Conservation (phyloP, 163 green algal species). For the Prototheca cutis region DNA sequence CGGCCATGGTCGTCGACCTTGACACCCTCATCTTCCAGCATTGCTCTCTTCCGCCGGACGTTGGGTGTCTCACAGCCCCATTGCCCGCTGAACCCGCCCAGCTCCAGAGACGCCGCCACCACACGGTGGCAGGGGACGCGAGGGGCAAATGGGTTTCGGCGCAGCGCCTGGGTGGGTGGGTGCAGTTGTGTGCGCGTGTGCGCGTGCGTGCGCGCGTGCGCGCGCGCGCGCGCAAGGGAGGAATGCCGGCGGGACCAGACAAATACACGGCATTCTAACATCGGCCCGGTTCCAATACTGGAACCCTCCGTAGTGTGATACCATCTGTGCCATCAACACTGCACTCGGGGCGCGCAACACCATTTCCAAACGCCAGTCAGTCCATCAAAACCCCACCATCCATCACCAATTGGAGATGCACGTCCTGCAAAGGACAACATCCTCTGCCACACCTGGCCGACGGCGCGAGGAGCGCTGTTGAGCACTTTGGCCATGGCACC, state of each 20-base stretch:
- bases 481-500: conserved; percentile 47
- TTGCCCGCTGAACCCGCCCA: conserved; percentile 64
- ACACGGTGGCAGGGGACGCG: conserved; percentile 70
- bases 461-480: conserved; percentile 39
- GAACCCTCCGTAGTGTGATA: no score
- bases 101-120: conserved; percentile 37
- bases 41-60: conserved; percentile 41
- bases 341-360: no score
- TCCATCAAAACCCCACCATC: no score
- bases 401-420: not conserved
- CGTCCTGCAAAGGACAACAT: no score
- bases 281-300: no score
- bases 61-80: conserved; percentile 34
- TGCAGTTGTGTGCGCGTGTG: no score
- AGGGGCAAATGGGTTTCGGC: conserved; percentile 64
- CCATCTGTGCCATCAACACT: no score
- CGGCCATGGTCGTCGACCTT: conserved; percentile 24
- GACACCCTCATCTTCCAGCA: conserved; percentile 57
- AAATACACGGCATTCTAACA: no score
- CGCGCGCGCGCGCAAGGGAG: no score
- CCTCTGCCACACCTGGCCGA: conserved; percentile 41
- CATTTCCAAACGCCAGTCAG: no score
- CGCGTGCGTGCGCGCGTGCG: no score
- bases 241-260: no score
- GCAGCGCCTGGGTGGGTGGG: conserved; percentile 57